These are phyloP conservation scores for Aspergillus jensenii DNA, from an alignment of 2,329 filamentous ascomycete species.

Conservation along the genomic window DNA sequence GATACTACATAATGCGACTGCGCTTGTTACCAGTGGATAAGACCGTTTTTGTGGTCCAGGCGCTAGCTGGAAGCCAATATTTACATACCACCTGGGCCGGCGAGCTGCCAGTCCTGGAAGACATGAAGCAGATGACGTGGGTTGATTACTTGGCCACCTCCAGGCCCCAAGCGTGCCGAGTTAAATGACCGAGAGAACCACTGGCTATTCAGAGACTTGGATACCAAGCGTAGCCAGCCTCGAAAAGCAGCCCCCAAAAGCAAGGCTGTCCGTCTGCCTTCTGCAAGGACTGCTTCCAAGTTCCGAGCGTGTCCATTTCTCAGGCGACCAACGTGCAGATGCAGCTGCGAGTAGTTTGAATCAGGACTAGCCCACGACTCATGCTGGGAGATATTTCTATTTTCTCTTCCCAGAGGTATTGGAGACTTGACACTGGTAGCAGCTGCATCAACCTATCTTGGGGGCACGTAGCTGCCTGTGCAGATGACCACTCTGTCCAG, in stretches of 20 bases:
- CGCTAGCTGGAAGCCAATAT: not conserved
- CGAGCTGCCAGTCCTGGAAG: not conserved
- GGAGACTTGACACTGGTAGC: not conserved
- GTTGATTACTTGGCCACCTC: not conserved
- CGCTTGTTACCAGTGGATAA: conserved; percentile 1
- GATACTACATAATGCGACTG: conserved; percentile 17
- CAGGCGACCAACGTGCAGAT: not conserved
- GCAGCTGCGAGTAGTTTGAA: conserved; percentile 7
- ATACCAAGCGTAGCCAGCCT: not conserved
- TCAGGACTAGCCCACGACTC: not conserved
- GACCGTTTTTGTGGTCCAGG: not conserved
- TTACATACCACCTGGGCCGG: conserved; percentile 1
- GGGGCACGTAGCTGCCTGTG: not conserved
- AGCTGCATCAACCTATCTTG: not conserved
- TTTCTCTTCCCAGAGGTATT: not conserved
- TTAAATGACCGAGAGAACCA: not conserved
- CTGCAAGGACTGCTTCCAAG: not conserved
- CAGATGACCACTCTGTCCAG: not conserved
- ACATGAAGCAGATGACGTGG: not conserved
- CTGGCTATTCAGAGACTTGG: not conserved
- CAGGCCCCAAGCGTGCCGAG: not conserved
- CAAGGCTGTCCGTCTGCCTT: not conserved
- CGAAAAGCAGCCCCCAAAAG: not conserved
- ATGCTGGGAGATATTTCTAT: not conserved
- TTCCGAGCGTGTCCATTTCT: not conserved